Evolutionary conservation across 2,329 filamentous ascomycete species (phyloP).

Genomic region (Diaporthe citriasiana): DNA sequence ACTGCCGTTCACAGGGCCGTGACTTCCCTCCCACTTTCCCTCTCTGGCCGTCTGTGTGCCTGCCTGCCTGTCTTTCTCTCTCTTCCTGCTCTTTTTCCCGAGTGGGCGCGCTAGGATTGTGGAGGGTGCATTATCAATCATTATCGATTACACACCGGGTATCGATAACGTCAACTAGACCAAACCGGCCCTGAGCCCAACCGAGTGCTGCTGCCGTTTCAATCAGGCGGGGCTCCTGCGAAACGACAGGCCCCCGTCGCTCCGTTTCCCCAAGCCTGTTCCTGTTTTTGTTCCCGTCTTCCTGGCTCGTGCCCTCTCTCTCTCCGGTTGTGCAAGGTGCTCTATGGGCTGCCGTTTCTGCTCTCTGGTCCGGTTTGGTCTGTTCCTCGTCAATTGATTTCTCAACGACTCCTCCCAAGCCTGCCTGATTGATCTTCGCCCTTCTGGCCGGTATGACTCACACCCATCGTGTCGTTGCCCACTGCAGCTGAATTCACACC

Average conservation of each 20-base stretch:
- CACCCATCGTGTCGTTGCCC: background rate
- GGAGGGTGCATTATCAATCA: slow-evolving; percentile 15
- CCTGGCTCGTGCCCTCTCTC: background rate
- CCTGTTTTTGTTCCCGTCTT: background rate
- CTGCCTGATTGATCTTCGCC: background rate
- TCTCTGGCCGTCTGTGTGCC: background rate
- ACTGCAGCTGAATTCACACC: slow-evolving; percentile 1
- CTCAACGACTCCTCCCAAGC: background rate
- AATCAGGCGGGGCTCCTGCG: slow-evolving; percentile 29
- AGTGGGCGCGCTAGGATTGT: background rate
- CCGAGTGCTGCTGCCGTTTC: slow-evolving; percentile 31
- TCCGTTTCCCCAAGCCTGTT: slow-evolving; percentile 14
- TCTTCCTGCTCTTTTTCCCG: background rate
- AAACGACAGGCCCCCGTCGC: slow-evolving; percentile 28
- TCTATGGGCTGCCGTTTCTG: background rate
- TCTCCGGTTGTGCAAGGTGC: background rate
- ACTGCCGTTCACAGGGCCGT: slow-evolving; percentile 9
- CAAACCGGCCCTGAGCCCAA: slow-evolving; percentile 30
- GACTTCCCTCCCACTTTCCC: background rate
- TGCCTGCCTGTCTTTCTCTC: background rate
- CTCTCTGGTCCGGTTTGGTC: background rate
- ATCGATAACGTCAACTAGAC: slow-evolving; percentile 22
- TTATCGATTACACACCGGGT: slow-evolving; percentile 23
- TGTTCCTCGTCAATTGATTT: slow-evolving; percentile 4
- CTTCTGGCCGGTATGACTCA: slow-evolving; percentile 21